Conservation (phyloP, 768 basidiomycete species). For the Lentinus tigrinus region DNA sequence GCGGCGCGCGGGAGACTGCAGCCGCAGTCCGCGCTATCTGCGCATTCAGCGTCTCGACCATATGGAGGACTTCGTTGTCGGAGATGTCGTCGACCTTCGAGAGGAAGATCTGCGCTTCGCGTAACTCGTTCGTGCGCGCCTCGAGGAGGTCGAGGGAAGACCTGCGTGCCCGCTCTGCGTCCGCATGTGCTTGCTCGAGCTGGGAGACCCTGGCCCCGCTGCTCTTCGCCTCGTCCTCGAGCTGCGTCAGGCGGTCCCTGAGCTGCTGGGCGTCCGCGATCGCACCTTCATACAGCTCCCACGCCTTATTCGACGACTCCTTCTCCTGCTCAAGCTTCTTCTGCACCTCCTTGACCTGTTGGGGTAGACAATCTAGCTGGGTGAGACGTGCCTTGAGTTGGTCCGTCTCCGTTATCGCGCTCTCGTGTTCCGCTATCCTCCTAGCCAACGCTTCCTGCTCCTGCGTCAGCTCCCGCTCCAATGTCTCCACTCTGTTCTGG, state of each 20-base stretch:
- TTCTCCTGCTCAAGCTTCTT: neutral
- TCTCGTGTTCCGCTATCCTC: neutral
- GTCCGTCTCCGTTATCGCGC: neutral
- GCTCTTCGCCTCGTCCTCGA: neutral
- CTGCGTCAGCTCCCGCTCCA: neutral
- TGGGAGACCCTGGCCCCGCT: neutral
- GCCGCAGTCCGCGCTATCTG: conserved; percentile 51
- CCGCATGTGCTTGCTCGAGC: neutral
- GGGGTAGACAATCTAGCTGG: neutral
- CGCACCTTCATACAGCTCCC: neutral
- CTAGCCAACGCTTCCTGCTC: neutral
- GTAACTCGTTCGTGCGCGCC: conserved; percentile 44
- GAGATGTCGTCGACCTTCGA: conserved; percentile 43
- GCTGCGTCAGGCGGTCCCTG: neutral
- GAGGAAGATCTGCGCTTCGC: conserved; percentile 46
- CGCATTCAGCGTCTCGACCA: conserved; percentile 46
- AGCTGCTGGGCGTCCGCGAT: neutral
- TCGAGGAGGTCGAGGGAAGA: conserved; percentile 21
- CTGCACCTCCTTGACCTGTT: neutral
- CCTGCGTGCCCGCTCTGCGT: neutral
- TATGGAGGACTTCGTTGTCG: conserved; percentile 43
- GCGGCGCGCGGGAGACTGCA: conserved; percentile 44
- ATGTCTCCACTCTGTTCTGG: neutral
- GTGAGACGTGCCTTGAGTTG: neutral
- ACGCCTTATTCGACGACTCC: neutral